These are phyloP conservation scores for Sclerotiophoma versabilis DNA, from an alignment of 2,329 filamentous ascomycete species.

Conservation along the genomic window DNA sequence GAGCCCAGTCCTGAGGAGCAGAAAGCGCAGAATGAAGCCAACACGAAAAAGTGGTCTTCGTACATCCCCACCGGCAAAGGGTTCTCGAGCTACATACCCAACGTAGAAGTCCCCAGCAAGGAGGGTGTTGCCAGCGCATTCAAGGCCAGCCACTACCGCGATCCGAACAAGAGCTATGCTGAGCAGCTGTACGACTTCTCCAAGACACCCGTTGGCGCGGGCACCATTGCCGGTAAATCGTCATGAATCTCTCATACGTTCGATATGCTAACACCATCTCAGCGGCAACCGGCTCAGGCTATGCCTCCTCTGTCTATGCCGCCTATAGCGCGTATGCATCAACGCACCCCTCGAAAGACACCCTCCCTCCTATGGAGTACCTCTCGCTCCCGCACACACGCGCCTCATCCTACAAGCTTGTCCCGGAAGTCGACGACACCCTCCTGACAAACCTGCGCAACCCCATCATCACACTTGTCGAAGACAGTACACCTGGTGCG, in stretches of 20 bases:
- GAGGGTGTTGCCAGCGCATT: slow-evolving; percentile 55
- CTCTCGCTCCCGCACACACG: slow-evolving; percentile 56
- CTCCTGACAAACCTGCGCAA: slow-evolving; percentile 56
- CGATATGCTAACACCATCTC: background rate
- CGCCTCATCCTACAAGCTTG: slow-evolving; percentile 51
- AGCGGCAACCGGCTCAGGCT: slow-evolving; percentile 57
- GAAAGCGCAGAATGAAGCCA: slow-evolving; percentile 44
- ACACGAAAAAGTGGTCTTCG: slow-evolving; percentile 54
- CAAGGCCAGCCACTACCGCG: slow-evolving; percentile 53
- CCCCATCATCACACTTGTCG: slow-evolving; percentile 55
- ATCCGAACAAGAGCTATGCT: slow-evolving; percentile 57
- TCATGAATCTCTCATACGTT: background rate
- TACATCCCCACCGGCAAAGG: slow-evolving; percentile 58
- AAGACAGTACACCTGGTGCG: slow-evolving; percentile 53
- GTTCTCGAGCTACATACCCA: slow-evolving; percentile 57
- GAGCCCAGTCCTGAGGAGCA: slow-evolving; percentile 37
- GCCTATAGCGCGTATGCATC: slow-evolving; percentile 57
- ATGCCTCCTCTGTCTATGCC: slow-evolving; percentile 56
- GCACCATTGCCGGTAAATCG: slow-evolving; percentile 50
- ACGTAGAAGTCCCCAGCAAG: slow-evolving; percentile 44
- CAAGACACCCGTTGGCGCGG: slow-evolving; percentile 59
- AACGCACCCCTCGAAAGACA: slow-evolving; percentile 38
- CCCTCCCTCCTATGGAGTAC: slow-evolving; percentile 55
- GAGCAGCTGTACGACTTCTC: slow-evolving; percentile 60
- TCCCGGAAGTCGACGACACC: slow-evolving; percentile 51